A percentile compares a stretch with the other conserved stretches of the same genome.
These are phyloP conservation scores for Nannizziopsis barbatae DNA, from an alignment of 2,329 filamentous ascomycete species.

Conservation along the genomic window DNA sequence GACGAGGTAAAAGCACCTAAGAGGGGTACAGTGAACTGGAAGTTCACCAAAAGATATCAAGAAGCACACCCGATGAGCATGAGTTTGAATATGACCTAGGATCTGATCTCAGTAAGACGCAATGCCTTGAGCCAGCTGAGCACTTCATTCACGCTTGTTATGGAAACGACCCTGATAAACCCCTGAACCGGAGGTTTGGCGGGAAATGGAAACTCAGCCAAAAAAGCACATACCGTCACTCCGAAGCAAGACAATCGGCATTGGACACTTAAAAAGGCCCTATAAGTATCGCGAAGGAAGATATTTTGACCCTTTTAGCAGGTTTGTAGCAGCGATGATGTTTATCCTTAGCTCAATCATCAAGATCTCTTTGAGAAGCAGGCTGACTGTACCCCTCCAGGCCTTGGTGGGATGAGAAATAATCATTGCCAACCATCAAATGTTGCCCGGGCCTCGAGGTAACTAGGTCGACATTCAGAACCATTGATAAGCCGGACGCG, in stretches of 20 bases:
- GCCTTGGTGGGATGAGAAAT: conserved; percentile 20
- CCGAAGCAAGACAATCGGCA: conserved; percentile 17
- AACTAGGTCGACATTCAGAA: conserved; percentile 22
- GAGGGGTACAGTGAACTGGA: conserved; percentile 17
- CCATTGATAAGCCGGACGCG: conserved; percentile 18
- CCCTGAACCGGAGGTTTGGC: conserved; percentile 26
- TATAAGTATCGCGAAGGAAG: conserved; percentile 18
- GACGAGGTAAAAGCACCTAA: conserved; percentile 15
- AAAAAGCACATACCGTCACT: conserved; percentile 21
- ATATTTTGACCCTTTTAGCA: conserved; percentile 17
- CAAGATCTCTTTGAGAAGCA: no score
- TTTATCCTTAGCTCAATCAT: no score
- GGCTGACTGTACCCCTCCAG: neutral
- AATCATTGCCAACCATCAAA: conserved; percentile 18
- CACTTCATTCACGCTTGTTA: conserved; percentile 25
- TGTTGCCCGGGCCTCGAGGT: conserved; percentile 17
- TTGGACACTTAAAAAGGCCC: conserved; percentile 20
- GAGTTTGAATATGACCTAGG: conserved; percentile 16
- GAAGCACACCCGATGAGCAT: conserved; percentile 22
- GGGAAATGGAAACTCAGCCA: conserved; percentile 19
- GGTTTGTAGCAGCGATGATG: conserved; percentile 13
- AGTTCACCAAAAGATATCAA: conserved; percentile 18
- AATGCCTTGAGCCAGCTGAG: conserved; percentile 14
- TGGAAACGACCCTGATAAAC: conserved; percentile 19
- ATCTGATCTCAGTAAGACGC: conserved; percentile 11